Conservation (phyloP, 2,329 filamentous ascomycete genomes). For the Cadophora malorum region DNA sequence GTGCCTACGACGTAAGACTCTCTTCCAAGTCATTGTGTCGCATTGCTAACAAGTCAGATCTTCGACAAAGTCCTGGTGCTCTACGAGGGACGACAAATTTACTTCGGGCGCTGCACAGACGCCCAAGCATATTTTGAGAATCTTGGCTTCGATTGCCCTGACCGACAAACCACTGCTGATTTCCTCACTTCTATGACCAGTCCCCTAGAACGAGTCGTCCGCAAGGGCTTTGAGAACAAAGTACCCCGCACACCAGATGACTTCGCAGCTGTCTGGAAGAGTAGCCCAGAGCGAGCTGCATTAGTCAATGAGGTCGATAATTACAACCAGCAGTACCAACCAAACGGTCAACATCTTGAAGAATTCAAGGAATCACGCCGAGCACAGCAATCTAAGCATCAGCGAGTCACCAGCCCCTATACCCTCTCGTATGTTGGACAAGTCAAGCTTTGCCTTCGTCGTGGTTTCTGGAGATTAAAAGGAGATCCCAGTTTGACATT, state of each 20-base stretch:
- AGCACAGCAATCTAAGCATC: conserved; percentile 37
- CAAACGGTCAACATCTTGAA: conserved; percentile 53
- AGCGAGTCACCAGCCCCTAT: conserved; percentile 60
- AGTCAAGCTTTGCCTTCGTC: conserved; percentile 79
- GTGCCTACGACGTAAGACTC: conserved; percentile 64
- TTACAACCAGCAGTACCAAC: conserved; percentile 45
- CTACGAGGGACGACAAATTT: conserved; percentile 73
- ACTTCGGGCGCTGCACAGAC: conserved; percentile 67
- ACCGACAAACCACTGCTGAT: conserved; percentile 61
- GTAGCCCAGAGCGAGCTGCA: conserved; percentile 52
- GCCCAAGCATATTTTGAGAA: conserved; percentile 73
- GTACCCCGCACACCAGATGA: conserved; percentile 74
- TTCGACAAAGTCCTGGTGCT: conserved; percentile 74
- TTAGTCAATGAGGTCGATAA: conserved; percentile 49
- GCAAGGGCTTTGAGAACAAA: conserved; percentile 62
- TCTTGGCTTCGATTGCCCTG: conserved; percentile 76
- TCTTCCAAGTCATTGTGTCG: neutral
- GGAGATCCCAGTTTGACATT: conserved; percentile 76
- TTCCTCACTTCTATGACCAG: conserved; percentile 80
- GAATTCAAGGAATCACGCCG: conserved; percentile 51
- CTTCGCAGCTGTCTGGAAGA: conserved; percentile 62
- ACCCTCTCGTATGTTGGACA: conserved; percentile 81
- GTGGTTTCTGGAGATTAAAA: conserved; percentile 78
- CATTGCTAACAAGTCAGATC: conserved; percentile 44
- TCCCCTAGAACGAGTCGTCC: conserved; percentile 53